phyloP scores from a whole-genome alignment of 345 rosid species.

The Anacardium occidentale region DNA sequence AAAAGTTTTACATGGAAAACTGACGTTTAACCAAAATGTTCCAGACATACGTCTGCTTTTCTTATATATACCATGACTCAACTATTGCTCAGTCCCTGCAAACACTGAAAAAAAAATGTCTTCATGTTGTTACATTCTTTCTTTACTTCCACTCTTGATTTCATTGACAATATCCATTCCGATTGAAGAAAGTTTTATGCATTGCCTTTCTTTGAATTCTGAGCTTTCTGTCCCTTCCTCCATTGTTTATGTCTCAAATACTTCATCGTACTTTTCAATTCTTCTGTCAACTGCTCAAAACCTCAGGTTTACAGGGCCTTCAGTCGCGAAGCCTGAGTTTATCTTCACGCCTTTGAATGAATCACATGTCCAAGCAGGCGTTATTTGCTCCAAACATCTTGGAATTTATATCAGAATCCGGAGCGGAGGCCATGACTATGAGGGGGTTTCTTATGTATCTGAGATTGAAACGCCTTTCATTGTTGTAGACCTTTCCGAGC shows the following conservation, averaged over 20 bases:
- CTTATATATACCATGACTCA: neutral
- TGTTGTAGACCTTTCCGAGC: neutral
- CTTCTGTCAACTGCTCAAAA: constrained; percentile 52
- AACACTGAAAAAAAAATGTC: constrained; percentile 16
- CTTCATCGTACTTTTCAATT: constrained; percentile 38
- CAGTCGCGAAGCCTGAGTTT: constrained; percentile 49
- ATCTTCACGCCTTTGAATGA: neutral
- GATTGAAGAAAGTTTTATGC: constrained; percentile 39
- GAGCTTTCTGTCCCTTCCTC: constrained; percentile 27
- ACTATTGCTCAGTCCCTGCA: neutral
- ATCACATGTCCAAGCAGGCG: neutral
- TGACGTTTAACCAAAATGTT: neutral
- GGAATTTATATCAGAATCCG: constrained; percentile 48
- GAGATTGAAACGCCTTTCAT: neutral
- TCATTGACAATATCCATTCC: constrained; percentile 10
- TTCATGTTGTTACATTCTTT: constrained; percentile 9
- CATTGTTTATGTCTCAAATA: constrained; percentile 34
- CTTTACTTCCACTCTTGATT: constrained; percentile 19
- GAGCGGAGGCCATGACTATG: constrained; percentile 59
- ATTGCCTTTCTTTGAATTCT: constrained; percentile 38
- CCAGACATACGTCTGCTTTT: too few relatives aligned
- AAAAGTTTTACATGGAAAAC: too few relatives aligned
- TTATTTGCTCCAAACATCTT: constrained; percentile 37
- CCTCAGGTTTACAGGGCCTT: constrained; percentile 36
- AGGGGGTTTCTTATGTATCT: neutral